A percentile compares a stretch with the other conserved stretches of the same genome.
These are phyloP conservation scores for Phytophthora tubulina DNA, from an alignment of 352 stramenopile species.

Conservation along the genomic window DNA sequence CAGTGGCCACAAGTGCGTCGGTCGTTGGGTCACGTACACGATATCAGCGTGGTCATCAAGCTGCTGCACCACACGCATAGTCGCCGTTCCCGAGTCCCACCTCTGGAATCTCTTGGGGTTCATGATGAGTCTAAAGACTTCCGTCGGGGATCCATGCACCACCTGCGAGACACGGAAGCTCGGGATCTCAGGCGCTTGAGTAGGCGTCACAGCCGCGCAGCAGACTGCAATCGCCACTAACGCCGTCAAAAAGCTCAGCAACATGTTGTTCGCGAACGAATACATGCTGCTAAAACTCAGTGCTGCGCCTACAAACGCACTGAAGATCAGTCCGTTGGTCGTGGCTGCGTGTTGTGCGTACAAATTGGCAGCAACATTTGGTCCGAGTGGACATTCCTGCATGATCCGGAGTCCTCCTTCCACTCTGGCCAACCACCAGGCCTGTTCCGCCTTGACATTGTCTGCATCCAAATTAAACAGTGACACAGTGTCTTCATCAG, in stretches of 20 bases:
- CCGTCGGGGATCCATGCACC: conserved; percentile 83
- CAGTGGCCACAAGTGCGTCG: conserved; percentile 86
- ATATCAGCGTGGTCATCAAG: conserved; percentile 92
- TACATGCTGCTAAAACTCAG: conserved; percentile 90
- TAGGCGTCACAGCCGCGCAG: conserved; percentile 75
- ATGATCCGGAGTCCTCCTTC: conserved; percentile 86
- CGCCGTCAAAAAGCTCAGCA: conserved; percentile 81
- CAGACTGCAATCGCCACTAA: conserved; percentile 71
- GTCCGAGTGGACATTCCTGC: conserved; percentile 87
- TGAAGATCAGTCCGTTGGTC: conserved; percentile 79
- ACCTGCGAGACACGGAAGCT: conserved; percentile 87
- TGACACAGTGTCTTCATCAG: conserved; percentile 86
- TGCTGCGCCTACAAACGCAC: conserved; percentile 66
- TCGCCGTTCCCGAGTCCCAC: conserved; percentile 84
- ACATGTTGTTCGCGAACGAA: conserved; percentile 86
- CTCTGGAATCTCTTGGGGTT: conserved; percentile 86
- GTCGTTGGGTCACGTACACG: conserved; percentile 87
- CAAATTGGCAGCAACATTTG: conserved; percentile 80
- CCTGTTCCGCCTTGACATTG: conserved; percentile 84
- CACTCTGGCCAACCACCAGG: conserved; percentile 87
- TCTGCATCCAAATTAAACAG: conserved; percentile 90
- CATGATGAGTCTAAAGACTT: conserved; percentile 88
- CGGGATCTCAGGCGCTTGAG: conserved; percentile 81
- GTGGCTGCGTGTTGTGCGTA: conserved; percentile 84
- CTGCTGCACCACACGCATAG: conserved; percentile 85